Conservation (phyloP, 148 eudicot species). For the Dianthus caryophyllus region DNA sequence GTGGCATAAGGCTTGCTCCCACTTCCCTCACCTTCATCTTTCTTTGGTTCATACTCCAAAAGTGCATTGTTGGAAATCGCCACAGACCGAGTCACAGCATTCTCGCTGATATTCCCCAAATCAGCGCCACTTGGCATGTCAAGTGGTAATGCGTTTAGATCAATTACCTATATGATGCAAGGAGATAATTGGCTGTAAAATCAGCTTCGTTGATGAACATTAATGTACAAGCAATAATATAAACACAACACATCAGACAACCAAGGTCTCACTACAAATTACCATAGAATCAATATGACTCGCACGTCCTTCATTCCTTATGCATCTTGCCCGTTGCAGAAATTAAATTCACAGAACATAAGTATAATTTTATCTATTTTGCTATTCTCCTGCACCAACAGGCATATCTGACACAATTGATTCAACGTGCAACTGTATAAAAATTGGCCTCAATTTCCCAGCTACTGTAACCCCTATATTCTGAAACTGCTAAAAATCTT, state of each 20-base stretch:
- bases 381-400: background rate
- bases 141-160: conserved; percentile 14
- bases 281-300: background rate
- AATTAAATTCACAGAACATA: background rate
- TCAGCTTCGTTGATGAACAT: background rate
- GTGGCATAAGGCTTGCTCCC: conserved; percentile 15
- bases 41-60: conserved; percentile 23
- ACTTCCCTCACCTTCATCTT: conserved; percentile 19
- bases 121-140: conserved; percentile 15
- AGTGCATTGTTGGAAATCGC: conserved; percentile 15
- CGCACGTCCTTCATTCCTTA: background rate
- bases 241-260: background rate
- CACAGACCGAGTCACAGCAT: conserved; percentile 13
- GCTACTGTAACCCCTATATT: background rate
- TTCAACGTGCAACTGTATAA: background rate
- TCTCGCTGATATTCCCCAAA: conserved; percentile 10
- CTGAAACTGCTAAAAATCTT: background rate
- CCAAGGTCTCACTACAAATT: background rate
- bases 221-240: background rate
- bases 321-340: conserved; percentile 1
- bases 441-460: background rate
- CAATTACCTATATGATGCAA: conserved; percentile 26
- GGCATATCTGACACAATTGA: background rate
- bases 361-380: background rate
- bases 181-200: background rate